Evolutionary conservation across 2,329 filamentous ascomycete species (phyloP), one percentile per base, ranked within the genome.

Genomic region (Triangularia verruculosa): DNA sequence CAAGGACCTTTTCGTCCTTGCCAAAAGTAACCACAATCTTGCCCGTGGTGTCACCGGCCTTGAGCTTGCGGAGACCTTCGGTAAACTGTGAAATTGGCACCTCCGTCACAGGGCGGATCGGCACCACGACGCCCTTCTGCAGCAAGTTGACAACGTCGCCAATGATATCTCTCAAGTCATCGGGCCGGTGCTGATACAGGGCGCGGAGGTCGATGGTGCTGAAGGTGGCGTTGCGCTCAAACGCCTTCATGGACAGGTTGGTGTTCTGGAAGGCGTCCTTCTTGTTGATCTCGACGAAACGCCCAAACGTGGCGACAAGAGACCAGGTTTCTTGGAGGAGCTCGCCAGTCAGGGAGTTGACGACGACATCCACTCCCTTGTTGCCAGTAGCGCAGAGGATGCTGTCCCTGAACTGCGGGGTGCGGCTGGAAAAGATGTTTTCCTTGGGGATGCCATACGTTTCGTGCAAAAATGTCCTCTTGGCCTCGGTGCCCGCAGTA

Each of bases 301-400:
- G 60, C 6, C 67, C 67, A 47, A 63, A 64, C 1, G 28, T 20
- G 1, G 64, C 64, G 2, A 68, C 80, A 54, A 79, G 81, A 0
- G 75, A 65, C 78, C 78, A 83, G 0, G 77, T 75, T 1, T 76
- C 75, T 13, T 77, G 77, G 0, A 82, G 69, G 0, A 77, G 64
- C 13, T 80, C 77, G 0, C 78, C 78, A 0, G 78, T 73, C 0
- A 80, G 69, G 1, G 76, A 65, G 63, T 68, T 68, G 12, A 68
- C 27, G 25, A 68, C 62, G 15, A 64, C 53, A 8, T 68, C 65
- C 4, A 67, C 61, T 9, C 67, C 67, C 9, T 51, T 17, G 6
- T 61, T 60, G 3, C 53, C 25, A 0, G 67, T 68, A 11, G 43
- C 51, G 11, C 24, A 24, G n/a, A 39, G 25, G 17, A 67, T 28